phyloP scores from a whole-genome alignment of 139 green algal species.

The Coccomyxa sp. region DNA sequence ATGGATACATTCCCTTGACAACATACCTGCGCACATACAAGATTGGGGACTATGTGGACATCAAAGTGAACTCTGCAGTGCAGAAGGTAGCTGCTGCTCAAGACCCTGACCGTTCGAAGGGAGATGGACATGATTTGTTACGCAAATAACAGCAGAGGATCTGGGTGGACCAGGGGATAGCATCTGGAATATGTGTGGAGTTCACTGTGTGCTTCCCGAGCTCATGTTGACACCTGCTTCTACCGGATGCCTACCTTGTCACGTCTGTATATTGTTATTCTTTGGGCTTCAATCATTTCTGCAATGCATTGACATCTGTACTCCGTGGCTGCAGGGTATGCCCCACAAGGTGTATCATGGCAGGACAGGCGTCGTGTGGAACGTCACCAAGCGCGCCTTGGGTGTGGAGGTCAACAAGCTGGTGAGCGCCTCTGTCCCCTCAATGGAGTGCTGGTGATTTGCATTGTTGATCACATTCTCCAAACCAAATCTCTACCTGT shows the following conservation, averaged over 20 bases:
- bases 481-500: no score
- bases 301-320: neutral
- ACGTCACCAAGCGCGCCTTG: slow-evolving; percentile 96
- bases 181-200: neutral
- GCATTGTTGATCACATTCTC: neutral
- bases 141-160: no score
- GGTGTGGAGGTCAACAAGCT: slow-evolving; percentile 98
- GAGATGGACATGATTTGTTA: no score
- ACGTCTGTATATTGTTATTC: neutral
- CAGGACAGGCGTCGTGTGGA: slow-evolving; percentile 94
- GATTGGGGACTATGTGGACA: slow-evolving; percentile 97
- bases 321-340: slow-evolving; percentile 80
- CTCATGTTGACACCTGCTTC: neutral
- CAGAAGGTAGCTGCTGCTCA: slow-evolving; percentile 70
- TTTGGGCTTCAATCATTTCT: neutral
- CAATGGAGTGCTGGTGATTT: neutral
- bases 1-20: slow-evolving; percentile 86
- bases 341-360: slow-evolving; percentile 99
- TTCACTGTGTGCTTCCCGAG: neutral
- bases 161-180: no score
- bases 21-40: slow-evolving; percentile 94
- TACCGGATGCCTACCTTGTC: neutral
- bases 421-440: slow-evolving; percentile 35
- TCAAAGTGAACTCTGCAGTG: slow-evolving; percentile 95
- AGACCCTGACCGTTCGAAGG: neutral